Base-by-base conservation (phyloP, 2,329 filamentous ascomycete genomes). In the Tolypocladium pustulatum region DNA sequence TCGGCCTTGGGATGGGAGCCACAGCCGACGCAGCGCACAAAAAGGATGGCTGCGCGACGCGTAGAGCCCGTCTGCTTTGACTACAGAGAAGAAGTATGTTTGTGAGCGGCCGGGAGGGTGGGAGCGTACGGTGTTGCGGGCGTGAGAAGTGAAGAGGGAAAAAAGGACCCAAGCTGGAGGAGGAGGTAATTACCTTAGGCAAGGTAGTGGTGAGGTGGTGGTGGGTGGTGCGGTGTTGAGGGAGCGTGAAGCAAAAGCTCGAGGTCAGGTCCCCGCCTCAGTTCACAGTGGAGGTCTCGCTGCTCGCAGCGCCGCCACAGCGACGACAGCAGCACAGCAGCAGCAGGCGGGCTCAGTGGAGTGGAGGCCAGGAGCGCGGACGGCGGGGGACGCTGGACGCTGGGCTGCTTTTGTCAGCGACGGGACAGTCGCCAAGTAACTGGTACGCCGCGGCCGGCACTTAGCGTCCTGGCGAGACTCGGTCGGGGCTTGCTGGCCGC, bases 21-120 rank as follows among this genome's bases (percentile, higher is more conserved):
- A 59, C 61, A 63, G 64, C 61, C 61, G 61, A 63, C 63, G 63
- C 66, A 65, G 63, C 64, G 65, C 66, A 64, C 64, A 63, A 57
- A 57, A 60, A 61, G 54, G 61, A 60, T 49, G 53, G 62, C 57
- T 59, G 62, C 66, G 61, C 66, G 62, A 62, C 62, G 65, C 61
- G 66, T 61, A 56, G 49, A 62, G 41, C 60, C 56, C 57, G 59
- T 55, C 41, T 46, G 49, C 55, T 43, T 41, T 54, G 49, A 25
- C 49, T 40, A 53, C 34, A 38, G 57, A 52, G 27, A 32, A 37
- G 58, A 59, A 59, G 43, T n/a, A 12, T 6, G 56, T 30, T 54
- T 3, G 49, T 12, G 49, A 37, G 43, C 46, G 52, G 27, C 49
- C 49, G 37, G 40, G 57, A 17, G 49, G 54, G 52, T 49, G 38